These are phyloP conservation scores for Radiomyces spectabilis DNA, from an alignment of 192 early-diverging fungal genomes.

Conservation along the genomic window DNA sequence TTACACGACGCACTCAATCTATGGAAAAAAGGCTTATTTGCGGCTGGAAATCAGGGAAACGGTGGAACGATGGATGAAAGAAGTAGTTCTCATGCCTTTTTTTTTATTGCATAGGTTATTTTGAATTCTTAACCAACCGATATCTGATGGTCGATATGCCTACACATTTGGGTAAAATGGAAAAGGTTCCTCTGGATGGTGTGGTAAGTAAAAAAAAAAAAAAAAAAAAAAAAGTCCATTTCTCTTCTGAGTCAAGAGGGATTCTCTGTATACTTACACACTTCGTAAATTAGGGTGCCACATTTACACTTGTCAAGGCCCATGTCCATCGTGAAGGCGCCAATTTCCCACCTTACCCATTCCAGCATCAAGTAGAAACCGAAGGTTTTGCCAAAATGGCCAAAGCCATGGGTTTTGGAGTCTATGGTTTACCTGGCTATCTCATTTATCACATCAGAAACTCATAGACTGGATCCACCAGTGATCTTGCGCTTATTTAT, in stretches of 20 bases:
- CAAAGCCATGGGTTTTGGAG: conserved; percentile 48
- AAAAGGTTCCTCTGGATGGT: conserved; percentile 49
- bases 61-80: no score
- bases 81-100: neutral
- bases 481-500: no score
- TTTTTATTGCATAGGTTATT: conserved; percentile 16
- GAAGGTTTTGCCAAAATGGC: conserved; percentile 61
- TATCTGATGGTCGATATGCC: conserved; percentile 27
- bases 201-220: conserved; percentile 22
- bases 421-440: conserved; percentile 45
- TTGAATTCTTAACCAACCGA: conserved; percentile 25
- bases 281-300: conserved; percentile 37
- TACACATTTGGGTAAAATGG: conserved; percentile 11
- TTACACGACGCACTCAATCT: no score
- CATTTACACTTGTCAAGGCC: conserved; percentile 49
- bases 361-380: conserved; percentile 54
- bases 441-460: conserved; percentile 41
- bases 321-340: conserved; percentile 51
- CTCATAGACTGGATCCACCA: conserved; percentile 29
- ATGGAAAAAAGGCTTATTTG: no score
- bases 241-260: neutral
- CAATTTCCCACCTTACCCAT: conserved; percentile 45
- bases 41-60: no score
- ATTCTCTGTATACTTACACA: neutral
- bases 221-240: neutral